phyloP scores from a whole-genome alignment of 371 early-diverging fungal genomes.

The Syncephalastrum contaminatum region DNA sequence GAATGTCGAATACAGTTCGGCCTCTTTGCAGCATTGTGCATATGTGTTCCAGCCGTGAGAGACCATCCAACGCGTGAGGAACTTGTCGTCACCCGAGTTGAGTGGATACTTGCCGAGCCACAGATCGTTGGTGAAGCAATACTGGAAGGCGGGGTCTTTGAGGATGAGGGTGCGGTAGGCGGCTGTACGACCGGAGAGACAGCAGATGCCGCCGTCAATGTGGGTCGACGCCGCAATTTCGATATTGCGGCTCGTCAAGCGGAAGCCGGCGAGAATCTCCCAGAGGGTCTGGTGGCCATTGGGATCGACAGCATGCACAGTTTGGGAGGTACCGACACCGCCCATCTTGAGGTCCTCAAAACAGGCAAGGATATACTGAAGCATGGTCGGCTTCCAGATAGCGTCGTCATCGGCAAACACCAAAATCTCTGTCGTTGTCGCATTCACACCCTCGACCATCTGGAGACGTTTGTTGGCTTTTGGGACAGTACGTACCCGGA shows the following conservation, averaged over 20 bases:
- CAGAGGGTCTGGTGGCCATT: conserved; percentile 60
- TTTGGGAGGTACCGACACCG: conserved; percentile 68
- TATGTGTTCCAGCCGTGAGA: conserved; percentile 69
- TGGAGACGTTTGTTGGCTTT: conserved; percentile 67
- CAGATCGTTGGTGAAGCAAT: conserved; percentile 68
- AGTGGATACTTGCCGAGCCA: conserved; percentile 70
- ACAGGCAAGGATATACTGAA: conserved; percentile 64
- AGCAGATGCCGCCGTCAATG: conserved; percentile 78
- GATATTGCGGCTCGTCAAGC: conserved; percentile 67
- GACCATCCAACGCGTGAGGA: conserved; percentile 71
- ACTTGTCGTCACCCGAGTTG: conserved; percentile 75
- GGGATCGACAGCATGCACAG: conserved; percentile 59
- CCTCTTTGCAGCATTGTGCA: conserved; percentile 65
- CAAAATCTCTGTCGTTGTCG: conserved; percentile 60
- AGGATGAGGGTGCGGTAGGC: conserved; percentile 71
- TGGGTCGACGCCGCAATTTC: conserved; percentile 71
- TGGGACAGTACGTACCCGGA: conserved; percentile 52
- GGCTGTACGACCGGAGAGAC: conserved; percentile 71
- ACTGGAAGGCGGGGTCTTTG: conserved; percentile 69
- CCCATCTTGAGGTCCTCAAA: conserved; percentile 74
- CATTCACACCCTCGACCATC: conserved; percentile 70
- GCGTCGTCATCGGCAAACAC: conserved; percentile 75
- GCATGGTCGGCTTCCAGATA: conserved; percentile 60
- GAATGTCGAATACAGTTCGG: conserved; percentile 67
- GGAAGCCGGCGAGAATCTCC: conserved; percentile 71